These are phyloP conservation scores for Vanrija sp. DNA, from an alignment of 1,284 basidiomycete genomes.

Conservation along the genomic window DNA sequence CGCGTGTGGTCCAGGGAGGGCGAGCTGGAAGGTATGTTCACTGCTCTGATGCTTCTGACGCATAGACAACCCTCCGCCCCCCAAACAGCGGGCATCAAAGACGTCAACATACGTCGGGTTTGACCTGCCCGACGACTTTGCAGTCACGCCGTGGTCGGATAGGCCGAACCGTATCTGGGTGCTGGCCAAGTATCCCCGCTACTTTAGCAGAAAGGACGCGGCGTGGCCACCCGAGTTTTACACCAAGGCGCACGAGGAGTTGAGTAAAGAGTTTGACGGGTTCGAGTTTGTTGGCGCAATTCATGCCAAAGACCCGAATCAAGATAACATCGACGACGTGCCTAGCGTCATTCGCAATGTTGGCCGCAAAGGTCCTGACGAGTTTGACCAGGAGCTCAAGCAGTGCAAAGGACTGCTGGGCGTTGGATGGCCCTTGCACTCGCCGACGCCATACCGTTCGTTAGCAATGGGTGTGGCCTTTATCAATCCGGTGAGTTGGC, in stretches of 20 bases:
- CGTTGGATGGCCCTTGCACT: conserved; percentile 14
- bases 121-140: conserved; percentile 7
- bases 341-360: conserved; percentile 14
- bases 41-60: neutral
- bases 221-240: no score
- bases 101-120: conserved; percentile 13
- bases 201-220: no score
- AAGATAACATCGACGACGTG: neutral
- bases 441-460: conserved; percentile 17
- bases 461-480: neutral
- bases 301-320: no score
- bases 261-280: conserved; percentile 20
- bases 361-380: conserved; percentile 4
- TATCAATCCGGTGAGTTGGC: no score
- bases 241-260: conserved; percentile 7
- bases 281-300: conserved; percentile 22
- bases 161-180: no score
- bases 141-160: no score
- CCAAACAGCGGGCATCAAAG: no score
- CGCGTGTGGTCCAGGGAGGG: neutral
- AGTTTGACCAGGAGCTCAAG: conserved; percentile 15
- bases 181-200: no score
- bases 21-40: neutral
- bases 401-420: conserved; percentile 14
- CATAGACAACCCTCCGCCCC: neutral